Conservation (phyloP, 345 rosid genomes). For the Eucalyptus sp. region DNA sequence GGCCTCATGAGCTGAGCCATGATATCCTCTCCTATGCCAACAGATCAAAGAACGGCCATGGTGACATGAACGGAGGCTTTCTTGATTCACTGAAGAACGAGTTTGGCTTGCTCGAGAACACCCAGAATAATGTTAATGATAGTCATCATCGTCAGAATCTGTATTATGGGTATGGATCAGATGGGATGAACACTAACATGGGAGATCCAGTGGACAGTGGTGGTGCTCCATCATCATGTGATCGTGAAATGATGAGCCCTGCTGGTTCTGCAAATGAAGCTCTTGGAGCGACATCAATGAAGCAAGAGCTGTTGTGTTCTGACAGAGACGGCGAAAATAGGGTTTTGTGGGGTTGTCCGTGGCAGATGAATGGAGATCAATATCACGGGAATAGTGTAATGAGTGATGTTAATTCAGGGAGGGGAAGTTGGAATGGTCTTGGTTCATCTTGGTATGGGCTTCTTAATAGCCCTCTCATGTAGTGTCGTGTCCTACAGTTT, state of each 20-base stretch:
- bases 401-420: neutral
- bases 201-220: conserved; percentile 12
- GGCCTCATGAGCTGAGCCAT: neutral
- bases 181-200: conserved; percentile 9
- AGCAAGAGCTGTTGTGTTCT: conserved; percentile 35
- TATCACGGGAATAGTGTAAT: neutral
- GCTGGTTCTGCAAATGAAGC: neutral
- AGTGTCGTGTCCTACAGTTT: neutral
- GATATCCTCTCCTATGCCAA: neutral
- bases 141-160: conserved; percentile 14
- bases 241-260: conserved; percentile 13
- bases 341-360: conserved; percentile 56
- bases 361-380: conserved; percentile 55
- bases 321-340: conserved; percentile 24
- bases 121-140: neutral
- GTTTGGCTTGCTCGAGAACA: neutral
- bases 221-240: conserved; percentile 1
- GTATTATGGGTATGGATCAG: conserved; percentile 31
- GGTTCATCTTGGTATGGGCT: neutral
- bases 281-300: conserved; percentile 25
- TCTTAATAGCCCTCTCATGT: conserved; percentile 1
- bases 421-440: neutral
- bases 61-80: neutral
- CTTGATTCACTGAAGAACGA: neutral
- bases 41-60: neutral